Evolutionary conservation across 768 basidiomycete species (phyloP), one percentile per base, ranked within the genome.

Genomic region (Serendipita indica): DNA sequence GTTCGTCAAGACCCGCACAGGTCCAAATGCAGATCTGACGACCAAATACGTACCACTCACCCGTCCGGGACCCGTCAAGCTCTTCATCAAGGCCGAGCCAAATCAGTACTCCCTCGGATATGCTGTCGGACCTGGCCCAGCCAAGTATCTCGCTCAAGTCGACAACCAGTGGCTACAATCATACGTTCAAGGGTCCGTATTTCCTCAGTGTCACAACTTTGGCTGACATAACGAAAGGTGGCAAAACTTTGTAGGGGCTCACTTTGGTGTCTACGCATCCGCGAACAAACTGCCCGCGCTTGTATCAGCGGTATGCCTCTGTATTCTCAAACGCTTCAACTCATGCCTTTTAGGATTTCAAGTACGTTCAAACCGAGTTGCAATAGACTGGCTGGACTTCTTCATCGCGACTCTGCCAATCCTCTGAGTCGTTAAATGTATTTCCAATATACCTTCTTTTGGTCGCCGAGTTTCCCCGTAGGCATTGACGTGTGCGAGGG

Each of bases 11-110:
- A 49, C 45, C 13, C 45, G 45, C 12, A 49, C 45, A n/a, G 45
- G 45, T 28, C 45, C 45, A 1, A 28, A 14, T 12, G 45, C 45
- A 14, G 27, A n/a, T 12, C 45, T 49, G 45, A 49, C 13, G n/a
- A 49, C 45, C 14, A 49, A 12, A 1, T 49, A 49, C 22, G 27
- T 20, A 12, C n/a, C n/a, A 13, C 1, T 14, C 27, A 25, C 27
- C 22, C 14, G 14, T 14, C 13, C n/a, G 14, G 45, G 45, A 13
- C n/a, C 45, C 13, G 27, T 49, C 27, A 49, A n/a, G 14, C 45
- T 49, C 13, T 28, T 49, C 45, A 49, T 49, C 45, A 49, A 49
- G 45, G 45, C 45, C 27, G 45, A 49, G 22, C 45, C 45, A 49
- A 49, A 49, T 1, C n/a, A n/a, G 22, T 49, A 49, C 22, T 49